A percentile compares a stretch with the other conserved stretches of the same genome.
These are phyloP conservation scores for Clonostachys rosea DNA, from an alignment of 2,329 filamentous ascomycete species.

Conservation along the genomic window DNA sequence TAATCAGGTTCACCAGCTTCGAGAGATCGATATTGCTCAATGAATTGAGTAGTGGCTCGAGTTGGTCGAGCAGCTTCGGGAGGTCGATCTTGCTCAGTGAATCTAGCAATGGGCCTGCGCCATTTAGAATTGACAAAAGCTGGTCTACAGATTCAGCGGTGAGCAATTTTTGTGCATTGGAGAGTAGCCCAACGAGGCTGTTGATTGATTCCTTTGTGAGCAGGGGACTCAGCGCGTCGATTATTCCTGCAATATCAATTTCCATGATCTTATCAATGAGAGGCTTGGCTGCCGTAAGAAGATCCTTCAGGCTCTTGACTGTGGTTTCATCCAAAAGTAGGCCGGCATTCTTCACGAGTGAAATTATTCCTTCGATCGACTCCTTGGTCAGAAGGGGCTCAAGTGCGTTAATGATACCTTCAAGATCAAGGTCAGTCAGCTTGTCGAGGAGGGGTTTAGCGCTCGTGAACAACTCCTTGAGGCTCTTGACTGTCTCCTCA, in stretches of 20 bases:
- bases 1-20: constrained; percentile 21
- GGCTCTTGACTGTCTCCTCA: constrained; percentile 11
- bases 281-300: constrained; percentile 12
- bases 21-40: constrained; percentile 24
- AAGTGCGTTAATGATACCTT: constrained; percentile 15
- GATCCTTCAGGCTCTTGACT: constrained; percentile 9
- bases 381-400: constrained; percentile 19
- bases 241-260: constrained; percentile 18
- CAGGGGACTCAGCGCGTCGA: constrained; percentile 18
- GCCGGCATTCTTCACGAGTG: constrained; percentile 11
- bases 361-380: constrained; percentile 17
- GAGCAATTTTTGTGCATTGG: constrained; percentile 20
- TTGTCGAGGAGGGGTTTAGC: constrained; percentile 15
- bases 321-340: constrained; percentile 12
- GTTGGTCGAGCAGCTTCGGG: constrained; percentile 12
- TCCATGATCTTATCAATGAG: constrained; percentile 15
- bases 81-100: constrained; percentile 24
- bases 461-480: constrained; percentile 19
- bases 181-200: constrained; percentile 23
- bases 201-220: constrained; percentile 21
- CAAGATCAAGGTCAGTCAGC: constrained; percentile 23
- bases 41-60: constrained; percentile 21
- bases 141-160: constrained; percentile 11
- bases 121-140: constrained; percentile 8
- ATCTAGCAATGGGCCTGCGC: constrained; percentile 14